Percentiles rank a stretch among this genome's conserved stretches.
These are phyloP conservation scores for Arthonia radiata DNA, from an alignment of 495 filamentous ascomycete genomes.

Conservation along the genomic window DNA sequence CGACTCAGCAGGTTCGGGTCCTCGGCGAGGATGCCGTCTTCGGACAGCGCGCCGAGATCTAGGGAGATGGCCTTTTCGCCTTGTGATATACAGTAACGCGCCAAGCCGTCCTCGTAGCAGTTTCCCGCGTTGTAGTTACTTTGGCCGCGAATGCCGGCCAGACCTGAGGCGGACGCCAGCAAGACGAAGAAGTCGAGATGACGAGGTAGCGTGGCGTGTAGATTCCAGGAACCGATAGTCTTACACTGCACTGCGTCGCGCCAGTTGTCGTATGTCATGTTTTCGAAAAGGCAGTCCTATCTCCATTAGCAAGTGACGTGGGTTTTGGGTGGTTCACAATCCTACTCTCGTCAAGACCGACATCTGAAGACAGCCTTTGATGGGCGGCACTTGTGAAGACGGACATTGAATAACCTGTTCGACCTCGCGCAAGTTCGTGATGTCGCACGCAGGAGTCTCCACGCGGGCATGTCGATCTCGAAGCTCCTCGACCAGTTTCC, in stretches of 20 bases:
- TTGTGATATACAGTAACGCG: constrained; percentile 5
- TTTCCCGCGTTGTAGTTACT: constrained; percentile 5
- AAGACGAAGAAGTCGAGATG: constrained; percentile 9
- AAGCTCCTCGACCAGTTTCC: too few relatives aligned
- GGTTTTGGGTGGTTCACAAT: too few relatives aligned
- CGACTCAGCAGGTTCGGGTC: constrained; percentile 3
- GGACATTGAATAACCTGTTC: constrained; percentile 1
- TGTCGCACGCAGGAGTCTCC: neutral
- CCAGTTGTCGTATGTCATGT: constrained; percentile 4
- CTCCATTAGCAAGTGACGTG: too few relatives aligned
- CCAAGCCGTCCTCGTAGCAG: constrained; percentile 6
- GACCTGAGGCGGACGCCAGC: constrained; percentile 1
- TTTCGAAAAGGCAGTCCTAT: constrained; percentile 8
- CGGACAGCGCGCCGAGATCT: constrained; percentile 9
- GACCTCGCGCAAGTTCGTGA: constrained; percentile 1
- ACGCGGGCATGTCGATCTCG: too few relatives aligned
- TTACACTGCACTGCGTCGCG: constrained; percentile 3
- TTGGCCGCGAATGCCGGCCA: constrained; percentile 4
- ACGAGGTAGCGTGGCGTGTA: constrained; percentile 5
- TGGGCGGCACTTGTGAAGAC: constrained; percentile 2
- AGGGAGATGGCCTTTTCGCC: constrained; percentile 7
- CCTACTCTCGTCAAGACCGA: too few relatives aligned
- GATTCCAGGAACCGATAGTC: constrained; percentile 5
- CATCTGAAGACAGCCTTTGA: constrained; percentile 9
- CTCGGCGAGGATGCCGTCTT: constrained; percentile 3